Percentiles rank a stretch among this genome's conserved stretches.
Evolutionary conservation across 768 basidiomycete species (phyloP).

Genomic region (Xerocomellus intermedius): DNA sequence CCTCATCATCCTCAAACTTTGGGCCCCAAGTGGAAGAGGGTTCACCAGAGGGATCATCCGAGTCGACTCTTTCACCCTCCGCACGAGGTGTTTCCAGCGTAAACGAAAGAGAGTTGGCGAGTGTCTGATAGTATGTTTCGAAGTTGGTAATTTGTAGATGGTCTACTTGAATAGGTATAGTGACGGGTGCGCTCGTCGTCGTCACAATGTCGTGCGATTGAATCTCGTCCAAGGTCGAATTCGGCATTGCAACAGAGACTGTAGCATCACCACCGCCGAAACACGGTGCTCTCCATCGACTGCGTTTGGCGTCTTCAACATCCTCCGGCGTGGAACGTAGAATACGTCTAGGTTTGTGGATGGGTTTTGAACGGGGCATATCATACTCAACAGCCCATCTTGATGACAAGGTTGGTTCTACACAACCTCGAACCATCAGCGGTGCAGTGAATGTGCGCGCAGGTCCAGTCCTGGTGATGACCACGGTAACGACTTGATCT

Average conservation of each 20-base stretch:
- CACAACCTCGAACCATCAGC: background rate
- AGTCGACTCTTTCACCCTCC: background rate
- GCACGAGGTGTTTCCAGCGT: background rate
- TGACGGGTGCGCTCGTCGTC: conserved; percentile 6
- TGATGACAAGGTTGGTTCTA: background rate
- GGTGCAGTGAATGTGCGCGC: conserved; percentile 7
- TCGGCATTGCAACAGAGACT: conserved; percentile 6
- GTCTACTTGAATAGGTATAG: conserved; percentile 5
- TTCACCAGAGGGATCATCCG: conserved; percentile 2
- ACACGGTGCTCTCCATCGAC: too few relatives aligned
- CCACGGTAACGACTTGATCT: background rate
- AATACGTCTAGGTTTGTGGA: background rate
- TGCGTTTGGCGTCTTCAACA: background rate
- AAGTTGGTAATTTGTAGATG: conserved; percentile 4
- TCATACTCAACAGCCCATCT: conserved; percentile 10
- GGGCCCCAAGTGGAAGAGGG: background rate
- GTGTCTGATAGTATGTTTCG: conserved; percentile 12
- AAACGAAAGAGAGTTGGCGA: conserved; percentile 8
- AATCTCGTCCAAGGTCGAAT: conserved; percentile 5
- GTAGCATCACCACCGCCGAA: fast-evolving
- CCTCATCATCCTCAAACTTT: conserved; percentile 16
- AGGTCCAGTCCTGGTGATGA: conserved; percentile 14
- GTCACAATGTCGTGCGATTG: background rate
- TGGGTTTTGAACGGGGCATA: background rate
- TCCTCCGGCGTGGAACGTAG: background rate